Percentiles rank a stretch among this genome's conserved stretches.
phyloP scores from a whole-genome alignment of 1,284 basidiomycete genomes.

The Farysia itapuensis region DNA sequence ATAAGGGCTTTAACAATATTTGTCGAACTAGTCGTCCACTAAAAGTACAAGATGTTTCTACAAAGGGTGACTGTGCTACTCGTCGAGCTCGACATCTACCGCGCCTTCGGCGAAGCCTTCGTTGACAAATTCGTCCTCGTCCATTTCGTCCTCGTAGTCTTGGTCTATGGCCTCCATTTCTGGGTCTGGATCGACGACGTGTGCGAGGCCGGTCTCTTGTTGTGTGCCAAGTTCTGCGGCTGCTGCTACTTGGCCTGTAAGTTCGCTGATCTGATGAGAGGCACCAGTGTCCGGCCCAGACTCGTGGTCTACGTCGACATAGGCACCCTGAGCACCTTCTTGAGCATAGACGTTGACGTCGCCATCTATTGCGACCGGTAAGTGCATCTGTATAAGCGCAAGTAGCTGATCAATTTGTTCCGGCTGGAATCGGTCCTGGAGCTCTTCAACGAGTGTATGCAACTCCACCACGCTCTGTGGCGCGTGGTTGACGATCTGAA shows the following conservation, averaged over 20 bases:
- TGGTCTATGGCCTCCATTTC: slow-evolving; percentile 42
- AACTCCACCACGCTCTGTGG: slow-evolving; percentile 81
- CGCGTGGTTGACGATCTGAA: slow-evolving; percentile 85
- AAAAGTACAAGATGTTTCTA: too few relatives aligned
- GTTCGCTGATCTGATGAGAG: slow-evolving; percentile 12
- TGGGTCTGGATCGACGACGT: slow-evolving; percentile 22
- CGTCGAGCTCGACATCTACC: slow-evolving; percentile 58
- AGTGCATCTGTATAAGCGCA: slow-evolving; percentile 65
- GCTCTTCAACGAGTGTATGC: slow-evolving; percentile 87
- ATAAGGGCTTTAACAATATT: too few relatives aligned
- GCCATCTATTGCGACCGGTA: slow-evolving; percentile 13
- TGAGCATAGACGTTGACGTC: slow-evolving; percentile 17
- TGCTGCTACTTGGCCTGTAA: slow-evolving; percentile 24
- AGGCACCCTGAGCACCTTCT: slow-evolving; percentile 3
- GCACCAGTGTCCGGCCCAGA: background rate
- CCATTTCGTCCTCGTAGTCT: slow-evolving; percentile 52
- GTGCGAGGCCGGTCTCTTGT: slow-evolving; percentile 40
- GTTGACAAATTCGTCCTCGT: slow-evolving; percentile 46
- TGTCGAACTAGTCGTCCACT: too few relatives aligned
- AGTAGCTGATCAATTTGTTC: slow-evolving; percentile 73
- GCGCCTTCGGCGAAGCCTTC: slow-evolving; percentile 27
- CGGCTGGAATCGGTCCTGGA: slow-evolving; percentile 72
- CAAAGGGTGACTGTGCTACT: slow-evolving; percentile 19
- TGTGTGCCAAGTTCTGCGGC: slow-evolving; percentile 29
- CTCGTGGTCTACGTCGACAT: slow-evolving; percentile 1